phyloP scores from a whole-genome alignment of 495 filamentous ascomycete species.

The Daldinia childiae region DNA sequence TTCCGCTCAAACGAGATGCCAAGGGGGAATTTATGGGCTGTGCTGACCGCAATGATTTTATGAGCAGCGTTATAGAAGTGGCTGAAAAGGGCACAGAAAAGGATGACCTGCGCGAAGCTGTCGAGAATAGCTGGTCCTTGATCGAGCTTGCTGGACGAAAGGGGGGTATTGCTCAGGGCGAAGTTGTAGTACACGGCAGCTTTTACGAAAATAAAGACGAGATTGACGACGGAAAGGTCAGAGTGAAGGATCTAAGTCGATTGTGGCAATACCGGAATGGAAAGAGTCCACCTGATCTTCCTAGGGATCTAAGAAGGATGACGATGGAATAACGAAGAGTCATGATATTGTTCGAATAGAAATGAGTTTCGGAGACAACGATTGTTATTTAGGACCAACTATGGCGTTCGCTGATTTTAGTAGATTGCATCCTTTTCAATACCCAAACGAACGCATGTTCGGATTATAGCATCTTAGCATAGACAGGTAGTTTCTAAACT shows the following conservation, averaged over 20 bases:
- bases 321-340: conserved; percentile 19
- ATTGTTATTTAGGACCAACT: background rate
- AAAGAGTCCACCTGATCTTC: conserved; percentile 58
- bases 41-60: conserved; percentile 62
- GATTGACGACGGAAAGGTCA: conserved; percentile 45
- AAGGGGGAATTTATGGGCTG: conserved; percentile 47
- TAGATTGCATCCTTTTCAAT: conserved; percentile 8
- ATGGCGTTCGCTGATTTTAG: conserved; percentile 8
- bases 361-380: background rate
- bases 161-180: conserved; percentile 36
- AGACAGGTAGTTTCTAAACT: background rate
- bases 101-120: conserved; percentile 50
- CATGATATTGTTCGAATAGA: background rate
- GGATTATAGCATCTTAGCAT: background rate
- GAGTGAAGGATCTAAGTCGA: conserved; percentile 75
- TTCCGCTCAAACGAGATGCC: conserved; percentile 59
- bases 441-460: background rate
- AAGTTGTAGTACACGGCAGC: conserved; percentile 49
- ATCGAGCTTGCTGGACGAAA: conserved; percentile 25
- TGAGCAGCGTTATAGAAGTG: conserved; percentile 62
- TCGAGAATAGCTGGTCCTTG: conserved; percentile 50
- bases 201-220: conserved; percentile 34
- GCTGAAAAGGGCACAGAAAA: conserved; percentile 51
- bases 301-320: conserved; percentile 34
- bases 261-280: conserved; percentile 81